These are phyloP conservation scores for Amphicarpaea edgeworthii DNA, from an alignment of 306 rosid genomes.

Conservation along the genomic window DNA sequence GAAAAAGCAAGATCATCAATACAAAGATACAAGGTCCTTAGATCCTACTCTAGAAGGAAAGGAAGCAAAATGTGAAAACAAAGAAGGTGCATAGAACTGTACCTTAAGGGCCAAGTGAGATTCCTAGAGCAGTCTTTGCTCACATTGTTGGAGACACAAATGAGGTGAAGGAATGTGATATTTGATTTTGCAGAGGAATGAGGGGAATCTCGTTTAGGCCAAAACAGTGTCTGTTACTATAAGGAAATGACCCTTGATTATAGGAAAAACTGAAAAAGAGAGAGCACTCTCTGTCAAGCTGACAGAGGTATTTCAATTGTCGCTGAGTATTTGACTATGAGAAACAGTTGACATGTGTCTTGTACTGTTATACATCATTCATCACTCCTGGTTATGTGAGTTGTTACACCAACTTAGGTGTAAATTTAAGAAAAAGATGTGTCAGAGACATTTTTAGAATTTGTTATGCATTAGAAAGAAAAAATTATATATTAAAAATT, in stretches of 20 bases:
- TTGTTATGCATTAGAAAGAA: neutral
- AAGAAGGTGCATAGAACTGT: neutral
- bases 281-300: neutral
- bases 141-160: neutral
- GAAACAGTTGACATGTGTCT: neutral
- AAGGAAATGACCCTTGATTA: neutral
- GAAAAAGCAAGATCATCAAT: slow-evolving; percentile 37
- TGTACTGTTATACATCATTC: neutral
- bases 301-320: neutral
- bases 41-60: slow-evolving; percentile 28
- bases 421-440: neutral
- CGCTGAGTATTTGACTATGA: neutral
- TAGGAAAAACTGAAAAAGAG: neutral
- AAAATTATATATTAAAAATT: no score
- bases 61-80: slow-evolving; percentile 11
- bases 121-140: slow-evolving; percentile 6
- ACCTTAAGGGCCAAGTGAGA: slow-evolving; percentile 26
- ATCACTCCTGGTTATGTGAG: neutral
- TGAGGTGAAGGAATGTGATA: neutral
- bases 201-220: neutral
- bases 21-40: slow-evolving; percentile 13
- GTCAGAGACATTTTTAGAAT: neutral
- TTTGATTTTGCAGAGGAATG: neutral
- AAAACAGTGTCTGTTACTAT: neutral
- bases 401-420: neutral